Evolutionary conservation across 192 early-diverging fungal genomes (phyloP), one percentile per base, ranked within the genome.

Genomic region (Thoreauomyces humboldtii): DNA sequence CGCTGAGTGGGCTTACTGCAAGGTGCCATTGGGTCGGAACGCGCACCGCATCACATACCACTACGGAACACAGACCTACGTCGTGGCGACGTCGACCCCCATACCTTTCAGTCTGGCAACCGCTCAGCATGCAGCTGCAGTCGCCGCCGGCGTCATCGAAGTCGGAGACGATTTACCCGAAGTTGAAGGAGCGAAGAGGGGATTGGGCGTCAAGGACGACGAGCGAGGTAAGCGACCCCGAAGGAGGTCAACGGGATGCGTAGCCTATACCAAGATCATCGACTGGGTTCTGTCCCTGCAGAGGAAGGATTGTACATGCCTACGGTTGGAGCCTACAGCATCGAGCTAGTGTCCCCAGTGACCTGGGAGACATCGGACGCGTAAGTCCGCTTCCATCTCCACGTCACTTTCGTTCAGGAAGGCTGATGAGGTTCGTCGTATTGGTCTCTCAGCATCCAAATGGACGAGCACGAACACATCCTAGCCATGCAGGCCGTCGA

Each of bases 301-400:
- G 68, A 50, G 34, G 29, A 52, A 24, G 80, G 80, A 19, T 48
- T 71, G 58, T 84, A 88, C 65, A 72, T 80, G 3, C 92, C 94
- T 15, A 51, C 38, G 22, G 67, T 72, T n/a, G 51, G 58, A 12
- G 72, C 75, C 17, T 93, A 85, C 67, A 82, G 81, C 4, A 56
- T 99, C 34, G 91, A 96, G 47, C 76, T 99, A 44, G 80, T 99
- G 14, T 96, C 95, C 17, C 93, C 95, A 0, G 84, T 93, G 0
- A 94, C 93, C 17, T 98, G 92, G 92, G 94, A 98, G 62, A 93
- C 89, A 12, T 91, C 95, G 0, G 95, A 98, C 64, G 70, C 75
- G 67, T 85, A 80, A 63, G 57, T 69, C 2, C 7, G n/a, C n/a
- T n/a, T n/a, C n/a, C n/a, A n/a, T n/a, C n/a, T n/a, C n/a, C n/a